Evolutionary conservation across 164 flowering plant species (phyloP).

Genomic region (Sextonia rubra): DNA sequence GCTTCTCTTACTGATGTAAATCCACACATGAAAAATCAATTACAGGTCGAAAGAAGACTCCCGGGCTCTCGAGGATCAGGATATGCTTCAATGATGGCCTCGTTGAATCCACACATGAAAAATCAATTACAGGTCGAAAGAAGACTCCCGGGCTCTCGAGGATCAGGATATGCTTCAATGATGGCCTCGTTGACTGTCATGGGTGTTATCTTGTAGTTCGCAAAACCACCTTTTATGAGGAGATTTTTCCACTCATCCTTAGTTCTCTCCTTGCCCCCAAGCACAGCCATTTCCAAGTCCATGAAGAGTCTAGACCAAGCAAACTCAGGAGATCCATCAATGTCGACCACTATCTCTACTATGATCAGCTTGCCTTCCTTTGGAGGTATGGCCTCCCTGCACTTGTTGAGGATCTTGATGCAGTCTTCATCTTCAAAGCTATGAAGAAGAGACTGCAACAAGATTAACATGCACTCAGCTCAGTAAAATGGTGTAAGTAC

Average conservation of each 20-base stretch:
- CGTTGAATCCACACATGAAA: neutral
- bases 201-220: neutral
- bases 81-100: constrained; percentile 4
- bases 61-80: neutral
- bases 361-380: constrained; percentile 7
- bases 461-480: no score
- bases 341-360: neutral
- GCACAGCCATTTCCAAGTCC: constrained; percentile 12
- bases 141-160: no score
- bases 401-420: constrained; percentile 7
- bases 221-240: constrained; percentile 2
- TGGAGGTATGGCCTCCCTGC: constrained; percentile 5
- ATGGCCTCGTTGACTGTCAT: constrained; percentile 4
- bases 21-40: no score
- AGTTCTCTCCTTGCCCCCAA: constrained; percentile 16
- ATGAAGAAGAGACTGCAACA: constrained; percentile 1
- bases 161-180: constrained; percentile 2
- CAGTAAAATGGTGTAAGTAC: no score
- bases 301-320: neutral
- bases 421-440: constrained; percentile 7
- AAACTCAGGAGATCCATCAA: neutral
- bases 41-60: no score
- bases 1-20: no score
- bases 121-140: no score
- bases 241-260: constrained; percentile 9